These are phyloP conservation scores for Termitomyces sp. DNA, from an alignment of 768 basidiomycete genomes.

Conservation along the genomic window DNA sequence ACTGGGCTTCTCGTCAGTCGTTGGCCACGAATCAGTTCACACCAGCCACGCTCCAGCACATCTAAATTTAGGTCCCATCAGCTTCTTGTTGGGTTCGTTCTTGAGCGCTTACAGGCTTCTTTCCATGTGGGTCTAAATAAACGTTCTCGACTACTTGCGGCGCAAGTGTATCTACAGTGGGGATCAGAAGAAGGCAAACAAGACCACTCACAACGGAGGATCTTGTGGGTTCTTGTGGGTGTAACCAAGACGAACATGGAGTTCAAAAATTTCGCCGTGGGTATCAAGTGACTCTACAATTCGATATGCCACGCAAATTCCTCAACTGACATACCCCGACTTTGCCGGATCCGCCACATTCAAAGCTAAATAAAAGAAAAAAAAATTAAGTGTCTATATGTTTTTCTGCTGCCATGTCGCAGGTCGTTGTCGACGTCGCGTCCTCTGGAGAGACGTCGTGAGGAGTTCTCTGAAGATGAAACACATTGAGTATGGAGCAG, in stretches of 20 bases:
- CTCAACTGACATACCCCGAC: not conserved
- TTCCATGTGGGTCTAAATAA: not conserved
- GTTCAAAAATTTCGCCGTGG: not conserved
- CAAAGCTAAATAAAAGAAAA: not conserved
- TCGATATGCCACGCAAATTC: not conserved
- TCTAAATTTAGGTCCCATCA: slow-evolving; percentile 4
- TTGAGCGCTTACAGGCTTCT: not conserved
- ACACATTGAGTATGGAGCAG: not conserved
- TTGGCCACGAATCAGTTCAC: too few species aligned
- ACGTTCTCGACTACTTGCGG: not conserved
- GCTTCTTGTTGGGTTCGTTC: not conserved
- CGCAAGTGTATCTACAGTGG: not conserved
- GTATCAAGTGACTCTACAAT: not conserved
- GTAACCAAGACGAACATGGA: not conserved
- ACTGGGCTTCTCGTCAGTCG: not conserved
- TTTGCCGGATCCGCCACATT: slow-evolving; percentile 6
- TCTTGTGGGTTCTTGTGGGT: not conserved
- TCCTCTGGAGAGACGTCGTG: not conserved
- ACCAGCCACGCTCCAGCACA: too few species aligned
- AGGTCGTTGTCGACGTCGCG: not conserved
- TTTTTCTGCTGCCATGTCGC: not conserved
- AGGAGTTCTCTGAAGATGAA: not conserved
- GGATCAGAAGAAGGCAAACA: not conserved
- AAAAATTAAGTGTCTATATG: not conserved
- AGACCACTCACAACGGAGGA: not conserved